Percentiles rank a stretch among this genome's conserved stretches.
Evolutionary conservation across 1,284 basidiomycete species (phyloP).

Genomic region (Cryptococcus maquisensis): DNA sequence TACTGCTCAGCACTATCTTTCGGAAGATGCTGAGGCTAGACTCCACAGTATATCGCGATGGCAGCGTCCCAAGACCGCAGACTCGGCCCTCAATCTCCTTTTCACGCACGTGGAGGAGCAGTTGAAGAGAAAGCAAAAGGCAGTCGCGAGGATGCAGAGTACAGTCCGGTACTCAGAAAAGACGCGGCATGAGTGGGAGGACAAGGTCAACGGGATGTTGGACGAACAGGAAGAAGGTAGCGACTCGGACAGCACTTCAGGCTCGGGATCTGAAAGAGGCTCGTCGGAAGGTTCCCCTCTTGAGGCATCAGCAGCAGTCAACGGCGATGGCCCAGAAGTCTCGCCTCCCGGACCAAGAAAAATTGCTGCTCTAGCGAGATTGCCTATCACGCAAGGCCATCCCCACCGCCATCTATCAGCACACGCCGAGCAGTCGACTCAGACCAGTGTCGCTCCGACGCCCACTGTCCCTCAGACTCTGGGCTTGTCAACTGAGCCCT

Average conservation of each 20-base stretch:
- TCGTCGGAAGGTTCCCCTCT: constrained; percentile 4
- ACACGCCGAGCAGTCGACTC: constrained; percentile 14
- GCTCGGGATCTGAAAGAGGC: constrained; percentile 19
- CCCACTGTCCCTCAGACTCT: not conserved
- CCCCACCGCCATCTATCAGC: constrained; percentile 28
- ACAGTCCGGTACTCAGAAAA: constrained; percentile 97
- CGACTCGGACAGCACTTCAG: constrained; percentile 40
- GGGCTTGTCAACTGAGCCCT: not conserved
- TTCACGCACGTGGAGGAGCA: constrained; percentile 81
- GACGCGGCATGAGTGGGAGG: constrained; percentile 95
- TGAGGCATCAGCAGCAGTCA: not conserved
- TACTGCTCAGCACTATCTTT: constrained; percentile 84
- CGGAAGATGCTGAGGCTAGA: constrained; percentile 76
- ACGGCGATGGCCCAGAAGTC: constrained; percentile 18
- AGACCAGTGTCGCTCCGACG: constrained; percentile 10
- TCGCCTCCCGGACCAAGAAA: constrained; percentile 36
- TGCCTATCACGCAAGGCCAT: constrained; percentile 44
- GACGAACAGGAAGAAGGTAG: constrained; percentile 58
- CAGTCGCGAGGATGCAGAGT: constrained; percentile 93
- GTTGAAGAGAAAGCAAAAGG: constrained; percentile 89
- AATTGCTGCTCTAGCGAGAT: constrained; percentile 41
- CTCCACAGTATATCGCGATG: constrained; percentile 75
- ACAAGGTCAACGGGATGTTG: constrained; percentile 67
- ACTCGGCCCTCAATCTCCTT: constrained; percentile 74
- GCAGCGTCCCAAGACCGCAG: constrained; percentile 77